Evolutionary conservation across 2,329 filamentous ascomycete genomes (phyloP), one percentile per base, ranked within the genome.

Genomic region (Lachnellula suecica): DNA sequence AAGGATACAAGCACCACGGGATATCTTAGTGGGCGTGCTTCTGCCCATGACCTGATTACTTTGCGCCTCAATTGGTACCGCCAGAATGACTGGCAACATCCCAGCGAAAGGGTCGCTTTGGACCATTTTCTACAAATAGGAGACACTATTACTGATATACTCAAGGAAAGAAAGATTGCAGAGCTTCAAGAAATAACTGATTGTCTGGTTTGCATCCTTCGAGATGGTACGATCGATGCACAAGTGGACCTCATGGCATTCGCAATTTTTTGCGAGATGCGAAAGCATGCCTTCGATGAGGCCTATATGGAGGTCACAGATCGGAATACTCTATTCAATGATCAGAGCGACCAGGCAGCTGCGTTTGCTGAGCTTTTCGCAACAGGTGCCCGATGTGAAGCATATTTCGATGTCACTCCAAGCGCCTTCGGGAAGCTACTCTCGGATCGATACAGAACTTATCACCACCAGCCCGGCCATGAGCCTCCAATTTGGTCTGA

Each of bases 341-440:
- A 77, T 19, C 82, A 83, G 51, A 72, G 80, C 2, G 83, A 85
- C 51, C 83, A 86, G 64, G 82, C 82, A 11, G 82, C 81, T 27
- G 81, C 81, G 6, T 85, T 85, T 59, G 78, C 82, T 1, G 83
- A 85, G 62, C 76, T 83, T 0, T 85, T 83, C 66, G 82, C 81
- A 0, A 70, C 85, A 1, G 83, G 83, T 1, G 85, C 82, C 3
- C 78, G 82, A 49, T 86, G 83, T 60, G 81, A 84, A 53, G 73
- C 78, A 1, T 85, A 84, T 61, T 83, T 85, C 52, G 81, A 82
- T 53, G 74, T 85, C 44, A 62, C 70, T 2, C 77, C 78, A 2
- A 74, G 73, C 24, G 70, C 71, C 4, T 68, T 81, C 27, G 78
- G 78, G 45, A 73, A 73, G 50, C 44, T 62, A 11, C 52, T 62